A percentile compares a stretch with the other conserved stretches of the same genome.
phyloP scores from a whole-genome alignment of 345 rosid genomes.

The Reutealis trisperma region DNA sequence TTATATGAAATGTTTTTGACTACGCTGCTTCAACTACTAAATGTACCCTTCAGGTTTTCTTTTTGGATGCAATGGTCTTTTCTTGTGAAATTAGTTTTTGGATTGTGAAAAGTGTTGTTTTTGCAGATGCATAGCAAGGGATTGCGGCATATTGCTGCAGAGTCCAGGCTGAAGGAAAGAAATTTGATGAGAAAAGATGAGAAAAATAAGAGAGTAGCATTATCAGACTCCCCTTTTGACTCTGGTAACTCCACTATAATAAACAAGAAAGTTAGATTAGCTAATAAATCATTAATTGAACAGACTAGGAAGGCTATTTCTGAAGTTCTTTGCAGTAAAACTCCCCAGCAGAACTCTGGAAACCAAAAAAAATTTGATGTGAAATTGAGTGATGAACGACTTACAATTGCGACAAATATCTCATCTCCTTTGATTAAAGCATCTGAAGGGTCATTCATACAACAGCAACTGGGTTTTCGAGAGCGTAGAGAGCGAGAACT shows the following conservation, averaged over 20 bases:
- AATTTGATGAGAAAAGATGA: constrained; percentile 33
- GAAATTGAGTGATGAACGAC: constrained; percentile 2
- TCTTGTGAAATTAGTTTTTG: neutral
- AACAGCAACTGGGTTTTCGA: constrained; percentile 23
- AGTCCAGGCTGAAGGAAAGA: constrained; percentile 37
- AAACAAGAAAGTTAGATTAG: constrained; percentile 19
- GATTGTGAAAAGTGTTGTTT: constrained; percentile 4
- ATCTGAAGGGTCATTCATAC: constrained; percentile 4
- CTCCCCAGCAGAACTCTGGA: neutral
- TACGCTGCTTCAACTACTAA: too few species aligned
- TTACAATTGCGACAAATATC: constrained; percentile 1
- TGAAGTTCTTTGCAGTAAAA: constrained; percentile 23
- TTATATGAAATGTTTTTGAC: too few species aligned
- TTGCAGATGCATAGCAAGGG: constrained; percentile 54
- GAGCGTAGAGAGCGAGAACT: constrained; percentile 47
- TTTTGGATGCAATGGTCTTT: neutral
- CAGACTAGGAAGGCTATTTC: constrained; percentile 34
- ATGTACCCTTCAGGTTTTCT: neutral
- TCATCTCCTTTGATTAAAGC: constrained; percentile 17
- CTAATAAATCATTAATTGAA: constrained; percentile 43
- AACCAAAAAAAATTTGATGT: constrained; percentile 1
- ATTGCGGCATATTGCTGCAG: constrained; percentile 46
- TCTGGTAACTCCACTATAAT: constrained; percentile 5
- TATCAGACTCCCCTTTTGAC: constrained; percentile 19
- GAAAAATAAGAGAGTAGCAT: constrained; percentile 40